Base-by-base conservation (phyloP, 306 rosid genomes). In the Pueraria montana region DNA sequence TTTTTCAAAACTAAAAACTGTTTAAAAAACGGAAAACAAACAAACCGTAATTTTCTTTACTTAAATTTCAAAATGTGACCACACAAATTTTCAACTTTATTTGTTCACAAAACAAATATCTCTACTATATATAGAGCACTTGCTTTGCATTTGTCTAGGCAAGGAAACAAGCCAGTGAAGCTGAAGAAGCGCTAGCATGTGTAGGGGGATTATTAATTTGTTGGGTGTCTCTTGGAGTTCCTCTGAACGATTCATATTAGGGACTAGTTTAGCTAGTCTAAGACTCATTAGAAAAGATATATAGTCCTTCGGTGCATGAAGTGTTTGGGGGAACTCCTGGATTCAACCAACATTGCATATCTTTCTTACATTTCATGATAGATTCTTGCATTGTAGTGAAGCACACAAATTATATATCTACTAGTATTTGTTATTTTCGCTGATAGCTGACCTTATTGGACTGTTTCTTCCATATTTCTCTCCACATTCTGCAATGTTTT, bases 261-360 rank as follows among this genome's bases (percentile, higher is more conserved):
- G 1, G 30, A 6, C 43, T 38, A 34, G 38, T 34, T 27, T 27
- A 3, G 32, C 3, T 27, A 3, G 32, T 3, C 0, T 34, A 34
- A 34, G 38, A 34, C 38, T 34, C 38, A 34, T 34, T 5, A 34
- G 36, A 32, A 32, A 32, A 38, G 9, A 6, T 34, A 5, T 3
- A 5, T 34, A 34, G 10, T 38, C 2, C 43, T 38, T 38, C 43
- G 9, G n/a, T 3, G 3, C n/a, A 38, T 38, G 43, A 38, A 38
- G 63, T 56, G 63, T 56, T 21, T 56, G 63, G 63, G 63, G 63
- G 30, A 56, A 56, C 30, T 56, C 63, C 14, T 21, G 63, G 63
- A 56, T 20, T 56, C 63, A 20, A 56, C 30, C 8, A 56, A 20
- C 63, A 56, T 2, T 56, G 27, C 13, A 56, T 56, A 20, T 48